Evolutionary conservation across 2,329 filamentous ascomycete genomes (phyloP).

Genomic region (Dryadomyces sulphureus): DNA sequence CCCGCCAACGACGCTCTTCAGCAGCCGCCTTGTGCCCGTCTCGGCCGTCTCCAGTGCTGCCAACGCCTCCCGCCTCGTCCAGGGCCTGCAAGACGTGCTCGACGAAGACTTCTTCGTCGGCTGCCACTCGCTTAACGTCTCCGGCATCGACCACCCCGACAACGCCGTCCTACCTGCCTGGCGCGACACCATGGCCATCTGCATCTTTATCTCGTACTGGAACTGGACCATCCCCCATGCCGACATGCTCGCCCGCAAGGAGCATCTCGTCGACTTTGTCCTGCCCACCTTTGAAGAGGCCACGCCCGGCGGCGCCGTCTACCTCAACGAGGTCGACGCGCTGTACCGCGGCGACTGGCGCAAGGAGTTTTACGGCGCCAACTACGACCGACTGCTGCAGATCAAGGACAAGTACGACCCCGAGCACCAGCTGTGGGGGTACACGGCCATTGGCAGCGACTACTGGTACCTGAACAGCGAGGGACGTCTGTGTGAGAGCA

Average conservation of each 20-base stretch:
- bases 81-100: neutral
- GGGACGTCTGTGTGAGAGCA: neutral
- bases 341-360: neutral
- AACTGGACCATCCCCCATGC: neutral
- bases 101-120: neutral
- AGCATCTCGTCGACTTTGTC: neutral
- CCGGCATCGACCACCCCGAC: neutral
- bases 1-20: neutral
- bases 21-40: neutral
- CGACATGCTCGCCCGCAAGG: neutral
- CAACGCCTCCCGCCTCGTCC: neutral
- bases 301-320: neutral
- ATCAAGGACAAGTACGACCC: neutral
- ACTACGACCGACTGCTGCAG: neutral
- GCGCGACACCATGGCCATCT: neutral
- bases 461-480: neutral
- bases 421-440: neutral
- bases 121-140: neutral
- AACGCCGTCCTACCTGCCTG: neutral
- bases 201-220: neutral
- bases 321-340: neutral
- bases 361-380: neutral
- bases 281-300: neutral
- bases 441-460: neutral
- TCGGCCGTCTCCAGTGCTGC: neutral